phyloP scores from a whole-genome alignment of 352 stramenopile species.

The Globisporangium okanoganense region DNA sequence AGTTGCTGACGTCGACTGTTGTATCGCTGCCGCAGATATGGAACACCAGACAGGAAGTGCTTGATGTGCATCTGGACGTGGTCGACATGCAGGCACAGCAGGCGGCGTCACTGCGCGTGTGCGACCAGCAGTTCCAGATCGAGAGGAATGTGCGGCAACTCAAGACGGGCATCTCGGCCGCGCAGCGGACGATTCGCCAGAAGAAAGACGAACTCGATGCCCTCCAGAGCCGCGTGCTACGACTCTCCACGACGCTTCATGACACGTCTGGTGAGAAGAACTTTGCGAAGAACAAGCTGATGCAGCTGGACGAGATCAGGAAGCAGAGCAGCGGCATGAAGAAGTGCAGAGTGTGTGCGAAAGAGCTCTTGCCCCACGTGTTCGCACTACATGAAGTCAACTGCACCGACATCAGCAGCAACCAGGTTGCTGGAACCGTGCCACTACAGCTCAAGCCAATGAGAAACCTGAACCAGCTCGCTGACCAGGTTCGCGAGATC shows the following conservation, averaged over 20 bases:
- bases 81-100: conserved; percentile 46
- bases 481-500: conserved; percentile 13
- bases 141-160: conserved; percentile 54
- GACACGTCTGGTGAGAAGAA: conserved; percentile 33
- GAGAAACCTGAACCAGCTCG: conserved; percentile 21
- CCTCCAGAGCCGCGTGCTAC: conserved; percentile 41
- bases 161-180: conserved; percentile 27
- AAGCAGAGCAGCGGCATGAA: conserved; percentile 22
- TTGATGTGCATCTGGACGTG: conserved; percentile 49
- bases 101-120: conserved; percentile 34
- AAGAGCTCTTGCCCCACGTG: conserved; percentile 29
- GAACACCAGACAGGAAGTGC: conserved; percentile 34
- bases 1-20: neutral
- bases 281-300: conserved; percentile 43
- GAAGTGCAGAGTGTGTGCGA: conserved; percentile 28
- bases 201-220: conserved; percentile 45
- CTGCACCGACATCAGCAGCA: neutral
- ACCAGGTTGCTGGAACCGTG: neutral
- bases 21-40: conserved; percentile 35
- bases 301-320: conserved; percentile 32
- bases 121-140: conserved; percentile 51
- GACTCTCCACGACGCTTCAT: conserved; percentile 37
- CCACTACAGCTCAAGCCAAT: conserved; percentile 8
- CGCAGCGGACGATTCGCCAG: conserved; percentile 39
- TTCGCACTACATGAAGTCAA: conserved; percentile 22